These are phyloP conservation scores for Fusarium ramigenum DNA, from an alignment of 2,329 filamentous ascomycete species.

Conservation along the genomic window DNA sequence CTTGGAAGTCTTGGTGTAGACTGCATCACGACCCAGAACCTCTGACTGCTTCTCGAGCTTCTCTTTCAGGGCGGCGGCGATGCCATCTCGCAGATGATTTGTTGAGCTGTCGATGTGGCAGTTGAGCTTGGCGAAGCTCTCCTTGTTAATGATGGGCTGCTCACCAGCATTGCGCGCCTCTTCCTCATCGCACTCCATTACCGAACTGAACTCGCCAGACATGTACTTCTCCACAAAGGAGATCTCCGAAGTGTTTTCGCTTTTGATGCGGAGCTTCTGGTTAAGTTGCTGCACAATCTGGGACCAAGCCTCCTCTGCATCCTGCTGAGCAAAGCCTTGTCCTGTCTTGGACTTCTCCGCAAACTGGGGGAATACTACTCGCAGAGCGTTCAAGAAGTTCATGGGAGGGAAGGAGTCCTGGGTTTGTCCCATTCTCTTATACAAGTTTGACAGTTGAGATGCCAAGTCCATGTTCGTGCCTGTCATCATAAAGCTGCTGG, in stretches of 20 bases:
- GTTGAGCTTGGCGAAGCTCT: conserved; percentile 90
- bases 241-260: conserved; percentile 59
- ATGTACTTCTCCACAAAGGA: conserved; percentile 94
- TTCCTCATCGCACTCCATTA: conserved; percentile 85
- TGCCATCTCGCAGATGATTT: conserved; percentile 91
- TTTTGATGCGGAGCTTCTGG: conserved; percentile 76
- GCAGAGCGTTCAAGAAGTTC: conserved; percentile 82
- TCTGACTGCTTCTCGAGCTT: conserved; percentile 91
- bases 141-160: conserved; percentile 71
- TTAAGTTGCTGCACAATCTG: conserved; percentile 89
- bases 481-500: conserved; percentile 58
- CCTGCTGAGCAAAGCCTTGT: conserved; percentile 92
- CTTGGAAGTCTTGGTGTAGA: conserved; percentile 90
- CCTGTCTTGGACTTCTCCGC: conserved; percentile 86
- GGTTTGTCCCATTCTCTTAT: conserved; percentile 88
- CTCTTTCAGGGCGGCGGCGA: conserved; percentile 82
- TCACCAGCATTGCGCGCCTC: conserved; percentile 80
- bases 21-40: conserved; percentile 77
- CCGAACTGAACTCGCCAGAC: conserved; percentile 80
- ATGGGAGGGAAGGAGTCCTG: conserved; percentile 87
- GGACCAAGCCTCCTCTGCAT: conserved; percentile 98
- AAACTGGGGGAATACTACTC: conserved; percentile 88
- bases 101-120: conserved; percentile 91
- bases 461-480: conserved; percentile 70
- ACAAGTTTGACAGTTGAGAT: conserved; percentile 80